These are phyloP conservation scores for Solioccasus polychromus DNA, from an alignment of 768 basidiomycete genomes.

Conservation along the genomic window DNA sequence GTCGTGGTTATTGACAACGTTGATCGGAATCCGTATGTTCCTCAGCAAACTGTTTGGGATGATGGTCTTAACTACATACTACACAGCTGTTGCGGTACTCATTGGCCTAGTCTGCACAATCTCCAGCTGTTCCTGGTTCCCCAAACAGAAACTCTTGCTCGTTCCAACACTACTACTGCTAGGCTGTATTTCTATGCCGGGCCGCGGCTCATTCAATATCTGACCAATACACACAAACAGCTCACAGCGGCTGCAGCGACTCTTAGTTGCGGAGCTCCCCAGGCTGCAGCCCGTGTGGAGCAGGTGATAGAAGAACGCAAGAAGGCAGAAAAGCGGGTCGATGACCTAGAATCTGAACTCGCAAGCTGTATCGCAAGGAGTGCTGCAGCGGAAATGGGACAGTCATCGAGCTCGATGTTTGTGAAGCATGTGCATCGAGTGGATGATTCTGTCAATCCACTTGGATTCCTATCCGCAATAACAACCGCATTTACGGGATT, in stretches of 20 bases:
- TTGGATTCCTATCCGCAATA: slow-evolving; percentile 59
- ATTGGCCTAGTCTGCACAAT: slow-evolving; percentile 73
- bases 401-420: slow-evolving; percentile 29
- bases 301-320: slow-evolving; percentile 68
- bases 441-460: slow-evolving; percentile 58
- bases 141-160: slow-evolving; percentile 62
- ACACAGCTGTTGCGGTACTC: slow-evolving; percentile 76
- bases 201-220: slow-evolving; percentile 64
- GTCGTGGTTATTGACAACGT: slow-evolving; percentile 80
- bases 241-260: slow-evolving; percentile 55
- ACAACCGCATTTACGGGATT: slow-evolving; percentile 42
- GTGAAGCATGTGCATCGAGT: slow-evolving; percentile 53
- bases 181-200: slow-evolving; percentile 85
- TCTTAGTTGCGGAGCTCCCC: slow-evolving; percentile 64
- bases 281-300: slow-evolving; percentile 65
- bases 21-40: slow-evolving; percentile 72
- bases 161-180: slow-evolving; percentile 58
- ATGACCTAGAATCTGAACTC: slow-evolving; percentile 67
- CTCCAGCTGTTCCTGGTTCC: slow-evolving; percentile 71
- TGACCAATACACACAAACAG: slow-evolving; percentile 54
- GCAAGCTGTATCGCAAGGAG: slow-evolving; percentile 46
- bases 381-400: slow-evolving; percentile 38
- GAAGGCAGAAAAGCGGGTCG: slow-evolving; percentile 62
- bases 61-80: not conserved
- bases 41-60: slow-evolving; percentile 5